Base-by-base conservation (phyloP, 2,329 filamentous ascomycete species). In the Fusarium siculi region DNA sequence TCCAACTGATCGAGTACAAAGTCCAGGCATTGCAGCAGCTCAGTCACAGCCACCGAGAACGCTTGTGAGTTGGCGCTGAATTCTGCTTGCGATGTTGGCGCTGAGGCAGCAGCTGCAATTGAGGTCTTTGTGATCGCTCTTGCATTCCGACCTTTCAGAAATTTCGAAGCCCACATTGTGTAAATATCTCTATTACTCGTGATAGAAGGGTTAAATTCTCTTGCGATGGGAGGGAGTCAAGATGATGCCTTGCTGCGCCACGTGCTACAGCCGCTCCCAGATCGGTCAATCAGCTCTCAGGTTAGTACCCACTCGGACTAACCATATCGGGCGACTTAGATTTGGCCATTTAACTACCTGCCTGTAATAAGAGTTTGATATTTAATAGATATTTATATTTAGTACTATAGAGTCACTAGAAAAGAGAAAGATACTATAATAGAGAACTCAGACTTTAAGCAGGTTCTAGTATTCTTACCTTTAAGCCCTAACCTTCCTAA, bases 1-100 rank as follows among this genome's bases (percentile, higher is more conserved):
- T 75, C 64, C 3, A 74, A 8, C 28, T 74, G 62, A 16, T 77
- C 75, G 28, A 77, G 70, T 1, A 77, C 68, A 54, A 77, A 77
- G 5, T 76, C 76, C 2, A 77, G 55, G 8, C 70, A 63, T 42
- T 77, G 67, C 0, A 68, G 36, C 25, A 76, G 43, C 54, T 76
- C 75, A 7, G 71, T 74, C 15, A 74, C 64, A 11, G 74, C 75
- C 6, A 72, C 70, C 4, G 71, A 66, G 25, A 68, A 73, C 5
- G 76, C 76, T 32, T 66, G 69, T 9, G 68, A 73, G 39, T 77
- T 77, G 16, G 74, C 70, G 40, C 76, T 77, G 4, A 60, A 67
- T 12, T 67, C 66, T 6, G 42, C 50, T 18, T 49, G 53, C 2
- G 63, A 67, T 5, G 57, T 67, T 10, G 66, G 66, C 5, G 52